Evolutionary conservation across 805 yeast genomes (phyloP), one percentile per base, ranked within the genome.

Genomic region (Kodamaea kakaduensis): DNA sequence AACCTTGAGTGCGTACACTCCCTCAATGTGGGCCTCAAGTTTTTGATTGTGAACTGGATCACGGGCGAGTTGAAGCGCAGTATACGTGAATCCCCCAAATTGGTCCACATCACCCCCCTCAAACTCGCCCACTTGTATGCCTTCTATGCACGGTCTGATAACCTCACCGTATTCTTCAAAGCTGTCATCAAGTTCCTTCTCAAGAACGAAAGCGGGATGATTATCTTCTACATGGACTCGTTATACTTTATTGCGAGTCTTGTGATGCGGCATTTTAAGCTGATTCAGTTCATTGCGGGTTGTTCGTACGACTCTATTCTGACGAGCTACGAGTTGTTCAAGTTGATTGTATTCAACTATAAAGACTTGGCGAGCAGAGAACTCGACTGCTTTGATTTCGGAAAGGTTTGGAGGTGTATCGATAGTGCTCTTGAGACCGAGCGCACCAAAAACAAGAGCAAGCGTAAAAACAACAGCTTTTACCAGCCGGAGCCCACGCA

Each of bases 21-120:
- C 1, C 46, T 61, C 13, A 67, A 71, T 14, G 61, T 65, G 9
- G 75, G 77, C 10, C 55, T 69, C 6, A 64, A 64, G 40, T 69
- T 67, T 34, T 57, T 71, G 40, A 49, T 69, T 4, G 63, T 70
- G 3, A 75, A 72, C 44, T 71, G 77, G 76, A 51, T 70, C 28
- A 62, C 77, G 3, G 60, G 60, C 16, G 63, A 59, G 25, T 50
- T 73, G 13, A 71, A 73, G 40, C 39, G 52, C 0, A 53, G 55
- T 1, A 54, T 63, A 1, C 51, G 56, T 2, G 52, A 52, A 10
- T 60, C 69, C 0, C 59, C 67, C 0, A 60, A 51, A 36, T 48
- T 65, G 25, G 51, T 67, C 1, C 70, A 64, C 36, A 48, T 67
- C 2, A 54, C 56, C 1, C 59, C 67, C 2, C 32, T 40, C 1